Evolutionary conservation across 2,329 filamentous ascomycete genomes (phyloP).

Genomic region (Epichloe hybrida): DNA sequence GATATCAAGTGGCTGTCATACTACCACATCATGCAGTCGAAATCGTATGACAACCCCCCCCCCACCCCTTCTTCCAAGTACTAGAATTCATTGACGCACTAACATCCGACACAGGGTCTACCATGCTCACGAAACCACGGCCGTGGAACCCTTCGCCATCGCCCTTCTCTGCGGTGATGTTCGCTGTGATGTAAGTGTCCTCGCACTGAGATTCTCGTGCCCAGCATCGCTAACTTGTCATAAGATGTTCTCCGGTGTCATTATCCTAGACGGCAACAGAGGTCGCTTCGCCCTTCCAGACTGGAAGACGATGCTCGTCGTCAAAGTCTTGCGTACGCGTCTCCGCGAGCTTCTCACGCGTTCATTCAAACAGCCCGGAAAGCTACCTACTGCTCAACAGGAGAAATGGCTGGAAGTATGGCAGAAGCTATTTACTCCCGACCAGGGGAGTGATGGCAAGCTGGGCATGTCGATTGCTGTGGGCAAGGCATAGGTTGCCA

Average conservation of each 20-base stretch:
- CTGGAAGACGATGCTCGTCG: slow-evolving; percentile 82
- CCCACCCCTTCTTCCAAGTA: not conserved
- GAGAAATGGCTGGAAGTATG: slow-evolving; percentile 63
- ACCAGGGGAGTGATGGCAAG: slow-evolving; percentile 24
- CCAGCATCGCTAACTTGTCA: not conserved
- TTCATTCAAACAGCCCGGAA: slow-evolving; percentile 55
- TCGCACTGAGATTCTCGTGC: not conserved
- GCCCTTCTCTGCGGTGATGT: slow-evolving; percentile 78
- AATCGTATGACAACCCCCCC: slow-evolving; percentile 38
- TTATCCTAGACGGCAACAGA: slow-evolving; percentile 77
- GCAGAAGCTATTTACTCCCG: slow-evolving; percentile 53
- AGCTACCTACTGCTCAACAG: slow-evolving; percentile 49
- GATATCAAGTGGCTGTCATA: slow-evolving; percentile 77
- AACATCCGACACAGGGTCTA: slow-evolving; percentile 44
- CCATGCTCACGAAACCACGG: slow-evolving; percentile 81
- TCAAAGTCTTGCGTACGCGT: slow-evolving; percentile 65
- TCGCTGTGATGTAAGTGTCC: slow-evolving; percentile 55
- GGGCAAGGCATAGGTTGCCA: slow-evolving; percentile 16
- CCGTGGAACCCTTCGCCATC: slow-evolving; percentile 69
- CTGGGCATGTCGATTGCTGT: slow-evolving; percentile 11
- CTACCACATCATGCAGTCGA: slow-evolving; percentile 94
- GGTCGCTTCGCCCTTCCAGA: slow-evolving; percentile 71
- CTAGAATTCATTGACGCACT: not conserved
- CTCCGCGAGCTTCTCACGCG: slow-evolving; percentile 63
- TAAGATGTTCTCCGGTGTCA: slow-evolving; percentile 73